These are phyloP conservation scores for Helicocarpus griseus DNA, from an alignment of 2,329 filamentous ascomycete species.

Conservation along the genomic window DNA sequence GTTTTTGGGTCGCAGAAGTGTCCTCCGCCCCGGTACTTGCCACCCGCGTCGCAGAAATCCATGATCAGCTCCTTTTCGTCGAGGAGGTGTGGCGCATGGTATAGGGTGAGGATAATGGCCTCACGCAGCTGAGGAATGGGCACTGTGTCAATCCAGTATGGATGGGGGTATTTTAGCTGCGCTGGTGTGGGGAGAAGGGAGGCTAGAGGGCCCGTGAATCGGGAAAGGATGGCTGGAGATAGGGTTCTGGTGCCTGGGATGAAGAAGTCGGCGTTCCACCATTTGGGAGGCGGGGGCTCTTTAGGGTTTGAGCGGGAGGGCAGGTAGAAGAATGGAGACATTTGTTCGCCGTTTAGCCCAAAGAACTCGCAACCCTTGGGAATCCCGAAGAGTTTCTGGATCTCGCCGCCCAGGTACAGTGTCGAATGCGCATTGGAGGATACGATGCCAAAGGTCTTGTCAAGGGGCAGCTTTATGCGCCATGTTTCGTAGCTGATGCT, in stretches of 20 bases:
- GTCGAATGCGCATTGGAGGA: background rate
- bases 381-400: background rate
- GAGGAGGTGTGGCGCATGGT: background rate
- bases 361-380: conserved; percentile 3
- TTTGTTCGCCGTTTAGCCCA: conserved; percentile 1
- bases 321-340: conserved; percentile 4
- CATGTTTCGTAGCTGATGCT: conserved; percentile 1
- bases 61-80: conserved; percentile 3
- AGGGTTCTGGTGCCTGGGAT: background rate
- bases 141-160: conserved; percentile 1
- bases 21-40: background rate
- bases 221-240: conserved; percentile 1
- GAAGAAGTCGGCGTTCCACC: conserved; percentile 4
- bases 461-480: background rate
- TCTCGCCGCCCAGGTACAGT: background rate
- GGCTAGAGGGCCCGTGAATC: background rate
- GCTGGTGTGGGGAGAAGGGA: background rate
- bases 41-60: background rate
- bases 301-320: background rate
- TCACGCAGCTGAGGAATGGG: conserved; percentile 1
- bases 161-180: conserved; percentile 1
- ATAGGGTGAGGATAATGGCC: background rate
- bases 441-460: background rate
- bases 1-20: conserved; percentile 2
- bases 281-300: background rate